phyloP scores from a whole-genome alignment of 164 flowering plant genomes.

The Amborella trichopoda region DNA sequence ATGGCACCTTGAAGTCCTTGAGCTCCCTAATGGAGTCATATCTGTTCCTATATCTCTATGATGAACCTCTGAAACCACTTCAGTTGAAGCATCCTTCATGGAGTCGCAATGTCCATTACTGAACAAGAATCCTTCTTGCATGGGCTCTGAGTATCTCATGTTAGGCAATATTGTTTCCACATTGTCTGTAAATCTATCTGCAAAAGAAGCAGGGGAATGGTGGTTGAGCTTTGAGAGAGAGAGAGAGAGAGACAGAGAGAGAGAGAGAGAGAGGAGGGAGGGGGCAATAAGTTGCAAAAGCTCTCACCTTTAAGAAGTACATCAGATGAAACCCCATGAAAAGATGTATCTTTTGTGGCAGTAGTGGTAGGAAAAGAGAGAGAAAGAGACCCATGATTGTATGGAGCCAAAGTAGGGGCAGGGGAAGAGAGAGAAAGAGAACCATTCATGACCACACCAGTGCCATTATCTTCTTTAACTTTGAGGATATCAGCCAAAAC shows the following conservation, averaged over 20 bases:
- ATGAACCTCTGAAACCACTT: constrained; percentile 27
- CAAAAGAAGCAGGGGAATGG: too few relatives aligned
- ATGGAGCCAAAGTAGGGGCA: constrained; percentile 20
- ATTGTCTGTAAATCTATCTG: constrained; percentile 77
- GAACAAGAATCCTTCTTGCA: constrained; percentile 65
- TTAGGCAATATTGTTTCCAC: constrained; percentile 32
- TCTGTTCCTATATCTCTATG: constrained; percentile 82
- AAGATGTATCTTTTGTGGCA: too few relatives aligned
- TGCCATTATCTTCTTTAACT: constrained; percentile 30
- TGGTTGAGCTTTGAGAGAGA: too few relatives aligned
- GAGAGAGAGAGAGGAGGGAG: constrained; percentile 3
- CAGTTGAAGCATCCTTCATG: constrained; percentile 37
- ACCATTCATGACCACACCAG: constrained; percentile 23
- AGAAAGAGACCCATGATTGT: constrained; percentile 22
- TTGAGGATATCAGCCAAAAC: constrained; percentile 39
- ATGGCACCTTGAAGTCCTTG: constrained; percentile 58
- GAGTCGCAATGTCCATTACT: constrained; percentile 28
- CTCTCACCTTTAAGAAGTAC: constrained; percentile 60
- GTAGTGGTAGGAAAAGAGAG: constrained; percentile 23
- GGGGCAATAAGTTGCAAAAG: constrained; percentile 3
- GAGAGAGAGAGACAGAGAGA: neutral
- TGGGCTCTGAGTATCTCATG: constrained; percentile 41
- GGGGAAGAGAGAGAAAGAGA: constrained; percentile 22
- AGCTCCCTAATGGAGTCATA: constrained; percentile 83
- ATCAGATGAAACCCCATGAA: constrained; percentile 36